Base-by-base conservation (phyloP, 148 eudicot species). In the Fagopyrum homotropicum region DNA sequence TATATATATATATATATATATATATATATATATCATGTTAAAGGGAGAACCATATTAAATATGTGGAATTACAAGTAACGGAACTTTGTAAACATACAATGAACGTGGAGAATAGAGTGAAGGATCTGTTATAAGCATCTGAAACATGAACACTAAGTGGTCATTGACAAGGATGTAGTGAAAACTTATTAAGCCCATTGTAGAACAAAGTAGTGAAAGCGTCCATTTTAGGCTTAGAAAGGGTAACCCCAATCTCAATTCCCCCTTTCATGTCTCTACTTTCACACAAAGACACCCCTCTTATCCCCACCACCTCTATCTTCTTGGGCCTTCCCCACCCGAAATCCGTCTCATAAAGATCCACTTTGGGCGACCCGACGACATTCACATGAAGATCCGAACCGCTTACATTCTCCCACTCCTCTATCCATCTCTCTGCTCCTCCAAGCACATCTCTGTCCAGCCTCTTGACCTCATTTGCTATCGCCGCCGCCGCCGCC, bases 361-460 rank as follows among this genome's bases (percentile, higher is more conserved):
- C 69, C 75, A 86, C 75, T 76, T 85, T 89, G 0, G 90, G 90
- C 14, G 93, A 87, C 51, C 93, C 93, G 9, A 86, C 80, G 30
- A 88, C 86, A 75, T 74, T 80, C n/a, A 85, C 73, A 8, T 78
- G 82, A 4, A 22, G 54, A 29, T 80, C 80, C 40, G 84, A 76
- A 75, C 77, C 79, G 16, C 70, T 61, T 8, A 86, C 11, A 10
- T 4, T 63, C 72, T 77, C 70, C 82, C 85, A 79, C 10, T 82
- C 86, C 5, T 76, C 74, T 10, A 86, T 81, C 92, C 89, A 83
- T 0, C 35, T 75, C 52, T 75, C 79, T 2, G 77, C 84, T 1
- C 73, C 87, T 17, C 82, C 79, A 45, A 90, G 57, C 0, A 83
- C 54, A 66, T 76, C 83, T 9, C 11, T 69, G 7, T 83, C 80